A percentile compares a stretch with the other conserved stretches of the same genome.
These are phyloP conservation scores for Lasiodiplodia citricola DNA, from an alignment of 2,329 filamentous ascomycete species.

Conservation along the genomic window DNA sequence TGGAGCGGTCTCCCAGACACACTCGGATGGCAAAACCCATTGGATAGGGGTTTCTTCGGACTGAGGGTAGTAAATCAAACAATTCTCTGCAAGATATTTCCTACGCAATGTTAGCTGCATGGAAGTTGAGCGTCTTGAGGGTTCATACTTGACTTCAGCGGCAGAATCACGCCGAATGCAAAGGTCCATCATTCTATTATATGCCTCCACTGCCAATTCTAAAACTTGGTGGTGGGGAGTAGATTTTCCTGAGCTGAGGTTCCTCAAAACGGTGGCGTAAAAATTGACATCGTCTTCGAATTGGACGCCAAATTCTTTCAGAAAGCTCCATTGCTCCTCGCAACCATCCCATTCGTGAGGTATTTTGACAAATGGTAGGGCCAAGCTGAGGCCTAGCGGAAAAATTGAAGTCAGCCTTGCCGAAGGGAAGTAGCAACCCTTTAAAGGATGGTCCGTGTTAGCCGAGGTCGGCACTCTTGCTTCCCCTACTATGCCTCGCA, in stretches of 20 bases:
- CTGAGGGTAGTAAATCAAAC: no score
- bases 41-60: not conserved
- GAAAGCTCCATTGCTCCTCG: not conserved
- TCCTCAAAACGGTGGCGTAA: not conserved
- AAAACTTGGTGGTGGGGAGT: no score
- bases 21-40: not conserved
- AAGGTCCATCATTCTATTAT: no score
- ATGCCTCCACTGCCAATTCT: no score
- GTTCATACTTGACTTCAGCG: no score
- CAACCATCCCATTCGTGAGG: not conserved
- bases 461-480: not conserved
- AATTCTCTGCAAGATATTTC: no score
- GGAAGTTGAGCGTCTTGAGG: no score
- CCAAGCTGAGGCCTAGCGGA: not conserved
- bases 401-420: not conserved
- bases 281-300: not conserved
- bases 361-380: not conserved
- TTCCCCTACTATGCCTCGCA: not conserved
- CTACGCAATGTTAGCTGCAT: no score
- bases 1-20: not conserved
- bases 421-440: not conserved
- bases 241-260: no score
- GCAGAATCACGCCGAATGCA: no score
- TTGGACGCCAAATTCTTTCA: not conserved
- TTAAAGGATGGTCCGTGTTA: not conserved